Percentiles rank a stretch among this genome's conserved stretches.
Evolutionary conservation across 306 rosid genomes (phyloP).

Genomic region (Sechiopsis laciniata): DNA sequence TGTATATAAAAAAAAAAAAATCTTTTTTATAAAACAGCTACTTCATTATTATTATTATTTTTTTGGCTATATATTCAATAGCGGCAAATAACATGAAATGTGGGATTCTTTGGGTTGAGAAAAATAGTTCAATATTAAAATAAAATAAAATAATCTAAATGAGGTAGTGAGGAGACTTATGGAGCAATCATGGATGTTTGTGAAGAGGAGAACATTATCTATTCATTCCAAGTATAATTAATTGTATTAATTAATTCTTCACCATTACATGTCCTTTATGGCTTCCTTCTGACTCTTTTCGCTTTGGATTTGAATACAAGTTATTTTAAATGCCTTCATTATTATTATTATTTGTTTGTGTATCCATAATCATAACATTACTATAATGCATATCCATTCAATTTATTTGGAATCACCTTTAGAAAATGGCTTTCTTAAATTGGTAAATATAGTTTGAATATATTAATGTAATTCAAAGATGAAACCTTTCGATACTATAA

Average conservation of each 20-base stretch:
- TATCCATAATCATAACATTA: neutral
- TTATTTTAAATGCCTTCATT: neutral
- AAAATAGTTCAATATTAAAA: neutral
- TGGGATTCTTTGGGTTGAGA: neutral
- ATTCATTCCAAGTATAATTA: neutral
- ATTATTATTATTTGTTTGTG: neutral
- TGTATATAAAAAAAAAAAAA: no score
- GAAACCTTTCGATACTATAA: no score
- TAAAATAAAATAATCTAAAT: neutral
- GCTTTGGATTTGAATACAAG: neutral
- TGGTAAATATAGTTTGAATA: neutral
- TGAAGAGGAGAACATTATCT: conserved; percentile 2
- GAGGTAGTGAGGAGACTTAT: neutral
- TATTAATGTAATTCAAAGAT: neutral
- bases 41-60: neutral
- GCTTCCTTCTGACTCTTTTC: neutral
- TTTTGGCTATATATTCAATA: neutral
- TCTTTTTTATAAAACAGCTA: neutral
- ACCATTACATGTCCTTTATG: neutral
- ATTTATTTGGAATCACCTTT: no score
- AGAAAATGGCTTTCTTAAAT: no score
- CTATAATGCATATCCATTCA: neutral
- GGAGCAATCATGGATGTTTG: conserved; percentile 6
- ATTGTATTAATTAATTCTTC: neutral
- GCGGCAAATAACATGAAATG: neutral